Conservation (phyloP, 305 asterid species). For the Fraxinus platypoda region DNA sequence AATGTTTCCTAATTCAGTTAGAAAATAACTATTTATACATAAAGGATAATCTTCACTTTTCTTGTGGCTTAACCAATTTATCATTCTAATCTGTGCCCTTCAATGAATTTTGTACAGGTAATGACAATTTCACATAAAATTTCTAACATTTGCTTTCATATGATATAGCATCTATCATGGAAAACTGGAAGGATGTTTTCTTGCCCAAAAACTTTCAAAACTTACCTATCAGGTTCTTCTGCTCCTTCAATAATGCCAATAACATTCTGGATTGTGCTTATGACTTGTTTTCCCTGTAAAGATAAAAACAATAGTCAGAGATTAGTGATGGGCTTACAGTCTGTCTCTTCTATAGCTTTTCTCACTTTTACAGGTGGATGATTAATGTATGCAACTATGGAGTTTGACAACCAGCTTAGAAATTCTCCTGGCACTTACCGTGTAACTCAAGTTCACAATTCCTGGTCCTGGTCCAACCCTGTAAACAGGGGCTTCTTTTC, state of each 20-base stretch:
- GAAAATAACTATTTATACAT: not conserved
- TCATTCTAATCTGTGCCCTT: not conserved
- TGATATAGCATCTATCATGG: not conserved
- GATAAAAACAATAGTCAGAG: not conserved
- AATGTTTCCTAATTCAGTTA: conserved; percentile 22
- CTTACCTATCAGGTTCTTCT: conserved; percentile 81
- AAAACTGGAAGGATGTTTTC: not conserved
- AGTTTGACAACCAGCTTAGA: not conserved
- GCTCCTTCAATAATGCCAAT: conserved; percentile 74
- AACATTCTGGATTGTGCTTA: conserved; percentile 73
- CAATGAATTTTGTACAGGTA: not conserved
- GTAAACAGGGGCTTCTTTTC: conserved; percentile 58
- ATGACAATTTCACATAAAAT: not conserved
- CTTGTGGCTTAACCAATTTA: not conserved
- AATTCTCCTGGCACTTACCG: conserved; percentile 32
- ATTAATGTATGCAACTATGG: not conserved
- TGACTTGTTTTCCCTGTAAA: conserved; percentile 74
- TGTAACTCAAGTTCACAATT: conserved; percentile 55
- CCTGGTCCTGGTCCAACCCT: conserved; percentile 85
- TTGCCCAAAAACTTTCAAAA: not conserved
- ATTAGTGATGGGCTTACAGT: not conserved
- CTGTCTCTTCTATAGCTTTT: not conserved
- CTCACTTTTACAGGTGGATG: not conserved
- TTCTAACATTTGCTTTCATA: not conserved
- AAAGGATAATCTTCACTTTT: not conserved